A percentile compares a stretch with the other conserved stretches of the same genome.
Evolutionary conservation across 1,284 basidiomycete genomes (phyloP).

Genomic region (Cutaneotrichosporon cyanovorans): DNA sequence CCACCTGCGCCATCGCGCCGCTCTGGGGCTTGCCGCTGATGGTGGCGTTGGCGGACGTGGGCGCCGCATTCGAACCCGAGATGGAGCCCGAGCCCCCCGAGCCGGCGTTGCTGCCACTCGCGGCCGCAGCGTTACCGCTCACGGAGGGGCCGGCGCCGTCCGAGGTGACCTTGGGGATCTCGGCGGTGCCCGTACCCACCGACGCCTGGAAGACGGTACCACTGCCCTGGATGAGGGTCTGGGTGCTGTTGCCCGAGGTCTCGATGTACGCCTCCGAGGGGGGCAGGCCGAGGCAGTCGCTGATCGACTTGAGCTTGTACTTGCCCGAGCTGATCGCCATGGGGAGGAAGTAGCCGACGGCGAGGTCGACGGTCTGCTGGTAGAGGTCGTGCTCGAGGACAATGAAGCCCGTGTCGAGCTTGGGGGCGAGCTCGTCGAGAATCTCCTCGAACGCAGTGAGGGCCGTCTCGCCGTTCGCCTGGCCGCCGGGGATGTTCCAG

Average conservation of each 20-base stretch:
- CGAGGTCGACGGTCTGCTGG: constrained; percentile 76
- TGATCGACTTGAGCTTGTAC: constrained; percentile 51
- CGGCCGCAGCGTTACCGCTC: neutral
- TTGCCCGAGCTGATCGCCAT: constrained; percentile 57
- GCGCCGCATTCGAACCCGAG: no score
- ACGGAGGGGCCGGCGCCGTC: neutral
- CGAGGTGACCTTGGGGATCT: constrained; percentile 17
- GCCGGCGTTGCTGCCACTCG: no score
- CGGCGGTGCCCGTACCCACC: constrained; percentile 28
- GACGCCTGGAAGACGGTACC: constrained; percentile 26
- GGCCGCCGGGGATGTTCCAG: constrained; percentile 71
- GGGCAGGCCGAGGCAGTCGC: constrained; percentile 55
- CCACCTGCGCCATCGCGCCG: neutral
- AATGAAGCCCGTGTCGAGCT: constrained; percentile 61
- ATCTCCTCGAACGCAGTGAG: constrained; percentile 48
- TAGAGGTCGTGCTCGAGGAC: constrained; percentile 84
- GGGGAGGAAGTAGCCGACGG: constrained; percentile 76
- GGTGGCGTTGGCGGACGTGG: no score
- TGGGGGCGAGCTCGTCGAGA: constrained; percentile 36
- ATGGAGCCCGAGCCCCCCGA: no score
- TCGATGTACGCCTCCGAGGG: constrained; percentile 45
- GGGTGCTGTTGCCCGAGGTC: constrained; percentile 41
- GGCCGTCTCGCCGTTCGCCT: constrained; percentile 56
- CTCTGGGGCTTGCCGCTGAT: neutral
- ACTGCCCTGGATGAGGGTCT: constrained; percentile 23